A percentile compares a stretch with the other conserved stretches of the same genome.
Conservation (phyloP, 106 monocot genomes). For the Apostasia ramifera region DNA sequence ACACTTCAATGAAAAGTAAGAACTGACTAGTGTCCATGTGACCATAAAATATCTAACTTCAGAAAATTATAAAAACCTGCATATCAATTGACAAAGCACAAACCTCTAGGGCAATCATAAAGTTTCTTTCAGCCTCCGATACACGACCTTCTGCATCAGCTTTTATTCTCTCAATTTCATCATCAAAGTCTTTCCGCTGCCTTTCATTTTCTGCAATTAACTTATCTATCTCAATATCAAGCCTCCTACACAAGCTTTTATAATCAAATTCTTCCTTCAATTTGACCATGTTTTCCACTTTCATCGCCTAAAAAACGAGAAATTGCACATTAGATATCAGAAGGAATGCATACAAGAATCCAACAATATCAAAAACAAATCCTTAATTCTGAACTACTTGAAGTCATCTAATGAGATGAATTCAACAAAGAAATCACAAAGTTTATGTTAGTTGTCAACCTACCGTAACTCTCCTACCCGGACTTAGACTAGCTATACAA, state of each 20-base stretch:
- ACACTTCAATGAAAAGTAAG: too few relatives aligned
- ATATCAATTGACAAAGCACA: not conserved
- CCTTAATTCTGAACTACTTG: too few relatives aligned
- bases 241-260: conserved; percentile 91
- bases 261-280: conserved; percentile 99
- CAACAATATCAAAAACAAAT: too few relatives aligned
- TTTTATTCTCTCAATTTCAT: conserved; percentile 76
- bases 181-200: conserved; percentile 73
- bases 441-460: too few relatives aligned
- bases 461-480: too few relatives aligned
- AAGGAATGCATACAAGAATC: too few relatives aligned
- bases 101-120: conserved; percentile 57
- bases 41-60: not conserved
- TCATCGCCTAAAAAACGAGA: conserved; percentile 69
- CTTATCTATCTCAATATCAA: conserved; percentile 89
- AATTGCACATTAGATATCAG: not conserved
- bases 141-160: conserved; percentile 62
- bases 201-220: conserved; percentile 95
- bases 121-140: conserved; percentile 65
- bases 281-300: conserved; percentile 99
- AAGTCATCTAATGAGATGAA: too few relatives aligned
- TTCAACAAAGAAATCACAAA: too few relatives aligned
- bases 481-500: too few relatives aligned
- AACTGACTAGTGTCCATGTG: too few relatives aligned
- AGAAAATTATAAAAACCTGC: not conserved